phyloP scores from a whole-genome alignment of 495 filamentous ascomycete genomes.

The Cryomyces minteri region DNA sequence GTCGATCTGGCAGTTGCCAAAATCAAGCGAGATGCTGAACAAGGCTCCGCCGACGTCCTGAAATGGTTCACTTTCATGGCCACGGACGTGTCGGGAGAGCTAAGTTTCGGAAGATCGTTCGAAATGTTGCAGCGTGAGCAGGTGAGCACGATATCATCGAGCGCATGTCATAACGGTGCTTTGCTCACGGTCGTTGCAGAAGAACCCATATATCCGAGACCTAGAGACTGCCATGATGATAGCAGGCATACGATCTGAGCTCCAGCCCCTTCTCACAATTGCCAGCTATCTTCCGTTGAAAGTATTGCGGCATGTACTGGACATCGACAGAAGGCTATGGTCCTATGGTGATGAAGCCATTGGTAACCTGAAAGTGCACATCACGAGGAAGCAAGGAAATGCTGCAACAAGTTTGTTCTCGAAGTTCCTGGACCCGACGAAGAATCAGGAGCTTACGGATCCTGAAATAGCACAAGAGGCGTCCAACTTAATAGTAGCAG shows the following conservation, averaged over 20 bases:
- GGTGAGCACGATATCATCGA: conserved; percentile 1
- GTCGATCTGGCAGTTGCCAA: conserved; percentile 3
- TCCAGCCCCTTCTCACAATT: neutral
- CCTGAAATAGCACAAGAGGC: conserved; percentile 5
- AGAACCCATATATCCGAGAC: neutral
- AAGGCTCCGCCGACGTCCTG: conserved; percentile 5
- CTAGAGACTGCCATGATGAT: neutral
- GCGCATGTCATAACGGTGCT: neutral
- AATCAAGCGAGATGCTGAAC: conserved; percentile 5
- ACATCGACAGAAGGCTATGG: neutral
- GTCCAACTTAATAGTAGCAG: conserved; percentile 18
- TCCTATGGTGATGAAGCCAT: neutral
- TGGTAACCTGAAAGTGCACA: neutral
- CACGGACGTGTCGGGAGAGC: conserved; percentile 4
- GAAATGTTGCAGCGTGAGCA: conserved; percentile 7
- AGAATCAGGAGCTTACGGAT: neutral
- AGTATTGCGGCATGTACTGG: neutral
- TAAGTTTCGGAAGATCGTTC: conserved; percentile 7
- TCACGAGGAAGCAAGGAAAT: neutral
- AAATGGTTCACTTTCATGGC: conserved; percentile 12
- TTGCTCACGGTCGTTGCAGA: neutral
- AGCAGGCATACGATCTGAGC: neutral
- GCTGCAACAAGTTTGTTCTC: neutral
- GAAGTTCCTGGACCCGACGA: neutral
- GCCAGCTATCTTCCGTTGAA: neutral